Percentiles rank a stretch among this genome's conserved stretches.
These are phyloP conservation scores for Dimargaris xerosporica DNA, from an alignment of 192 early-diverging fungal genomes.

Conservation along the genomic window DNA sequence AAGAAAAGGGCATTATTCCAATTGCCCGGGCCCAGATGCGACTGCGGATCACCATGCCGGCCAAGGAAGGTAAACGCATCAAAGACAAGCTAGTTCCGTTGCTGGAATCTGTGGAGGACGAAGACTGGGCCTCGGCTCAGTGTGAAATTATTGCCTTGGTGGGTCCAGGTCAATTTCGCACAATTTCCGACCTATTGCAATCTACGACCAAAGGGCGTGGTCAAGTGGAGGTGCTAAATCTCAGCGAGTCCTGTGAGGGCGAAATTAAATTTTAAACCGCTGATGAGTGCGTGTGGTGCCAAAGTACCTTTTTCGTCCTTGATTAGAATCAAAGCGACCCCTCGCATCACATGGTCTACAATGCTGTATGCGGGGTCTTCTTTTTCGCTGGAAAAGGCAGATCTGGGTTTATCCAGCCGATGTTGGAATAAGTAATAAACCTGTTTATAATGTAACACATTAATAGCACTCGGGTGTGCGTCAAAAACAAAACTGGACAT, in stretches of 20 bases:
- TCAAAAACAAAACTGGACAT: too few relatives aligned
- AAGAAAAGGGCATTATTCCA: constrained; percentile 76
- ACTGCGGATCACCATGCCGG: constrained; percentile 57
- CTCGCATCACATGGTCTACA: too few relatives aligned
- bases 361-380: too few relatives aligned
- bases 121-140: constrained; percentile 28
- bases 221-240: constrained; percentile 72
- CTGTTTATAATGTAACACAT: too few relatives aligned
- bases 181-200: constrained; percentile 69
- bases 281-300: too few relatives aligned
- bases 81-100: constrained; percentile 52
- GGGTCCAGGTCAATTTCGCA: constrained; percentile 85
- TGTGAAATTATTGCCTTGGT: constrained; percentile 39
- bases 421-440: too few relatives aligned
- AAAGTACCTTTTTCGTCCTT: too few relatives aligned
- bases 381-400: too few relatives aligned
- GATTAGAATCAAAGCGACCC: too few relatives aligned
- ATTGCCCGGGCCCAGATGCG: constrained; percentile 93
- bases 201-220: constrained; percentile 76
- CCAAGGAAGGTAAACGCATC: constrained; percentile 79
- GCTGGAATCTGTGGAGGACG: constrained; percentile 41
- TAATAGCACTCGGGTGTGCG: too few relatives aligned
- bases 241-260: constrained; percentile 55
- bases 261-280: constrained; percentile 37
- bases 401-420: too few relatives aligned